phyloP scores from a whole-genome alignment of 495 filamentous ascomycete genomes.

The Penicillium coprophilum region DNA sequence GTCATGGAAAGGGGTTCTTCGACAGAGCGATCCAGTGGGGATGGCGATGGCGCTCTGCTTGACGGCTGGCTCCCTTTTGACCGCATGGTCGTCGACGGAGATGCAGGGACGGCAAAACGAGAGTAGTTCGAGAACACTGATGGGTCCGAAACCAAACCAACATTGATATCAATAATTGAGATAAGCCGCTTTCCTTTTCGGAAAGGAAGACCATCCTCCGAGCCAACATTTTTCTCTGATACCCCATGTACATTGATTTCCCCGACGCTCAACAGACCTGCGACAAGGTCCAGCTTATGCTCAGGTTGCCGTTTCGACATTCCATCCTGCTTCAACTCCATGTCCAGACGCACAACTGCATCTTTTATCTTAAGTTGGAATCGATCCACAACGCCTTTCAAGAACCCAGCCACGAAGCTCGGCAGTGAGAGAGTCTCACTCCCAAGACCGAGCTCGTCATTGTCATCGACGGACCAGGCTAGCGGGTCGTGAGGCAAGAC shows the following conservation, averaged over 20 bases:
- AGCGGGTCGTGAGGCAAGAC: slow-evolving; percentile 44
- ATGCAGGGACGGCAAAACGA: slow-evolving; percentile 59
- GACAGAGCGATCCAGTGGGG: slow-evolving; percentile 27
- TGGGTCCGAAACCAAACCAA: slow-evolving; percentile 69
- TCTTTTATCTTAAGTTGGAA: slow-evolving; percentile 70
- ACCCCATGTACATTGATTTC: slow-evolving; percentile 67
- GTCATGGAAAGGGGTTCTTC: slow-evolving; percentile 42
- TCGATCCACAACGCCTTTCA: slow-evolving; percentile 80
- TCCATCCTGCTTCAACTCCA: slow-evolving; percentile 49
- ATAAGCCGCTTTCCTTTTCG: slow-evolving; percentile 65
- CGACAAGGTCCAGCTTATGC: slow-evolving; percentile 51
- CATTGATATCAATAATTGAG: slow-evolving; percentile 59
- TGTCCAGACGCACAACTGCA: slow-evolving; percentile 63
- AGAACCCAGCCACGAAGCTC: slow-evolving; percentile 74
- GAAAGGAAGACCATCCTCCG: slow-evolving; percentile 27
- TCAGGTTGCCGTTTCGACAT: slow-evolving; percentile 41
- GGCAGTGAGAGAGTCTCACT: slow-evolving; percentile 75
- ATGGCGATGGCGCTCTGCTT: slow-evolving; percentile 35
- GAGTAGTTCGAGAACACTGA: slow-evolving; percentile 67
- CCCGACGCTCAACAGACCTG: slow-evolving; percentile 64
- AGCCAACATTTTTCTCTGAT: slow-evolving; percentile 37
- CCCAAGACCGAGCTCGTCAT: slow-evolving; percentile 65
- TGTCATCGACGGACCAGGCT: slow-evolving; percentile 54
- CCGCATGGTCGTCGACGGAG: slow-evolving; percentile 56
- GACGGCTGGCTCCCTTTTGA: slow-evolving; percentile 37